These are phyloP conservation scores for Ophiostoma sp. DNA, from an alignment of 2,329 filamentous ascomycete species.

Conservation along the genomic window DNA sequence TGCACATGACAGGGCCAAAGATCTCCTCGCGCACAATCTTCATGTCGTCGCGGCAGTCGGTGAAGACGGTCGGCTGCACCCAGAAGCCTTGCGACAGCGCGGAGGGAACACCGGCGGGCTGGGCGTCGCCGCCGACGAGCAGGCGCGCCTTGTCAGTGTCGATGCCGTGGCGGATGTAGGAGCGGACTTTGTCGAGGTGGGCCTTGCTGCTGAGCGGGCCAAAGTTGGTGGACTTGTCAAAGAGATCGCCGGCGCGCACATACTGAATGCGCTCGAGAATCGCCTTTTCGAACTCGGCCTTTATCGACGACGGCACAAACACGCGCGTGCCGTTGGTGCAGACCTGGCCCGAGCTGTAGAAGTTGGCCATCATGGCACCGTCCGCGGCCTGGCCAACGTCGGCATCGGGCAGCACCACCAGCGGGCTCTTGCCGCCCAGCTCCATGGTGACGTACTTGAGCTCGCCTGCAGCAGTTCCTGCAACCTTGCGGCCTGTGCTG, in stretches of 20 bases:
- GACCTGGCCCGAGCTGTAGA: constrained; percentile 85
- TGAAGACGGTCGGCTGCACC: constrained; percentile 79
- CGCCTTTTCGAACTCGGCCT: constrained; percentile 38
- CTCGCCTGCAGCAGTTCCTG: constrained; percentile 55
- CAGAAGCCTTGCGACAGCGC: constrained; percentile 64
- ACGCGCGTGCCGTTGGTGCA: constrained; percentile 90
- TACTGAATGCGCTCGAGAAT: constrained; percentile 65
- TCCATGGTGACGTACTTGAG: constrained; percentile 66
- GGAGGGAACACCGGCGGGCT: constrained; percentile 44
- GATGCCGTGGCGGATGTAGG: constrained; percentile 70
- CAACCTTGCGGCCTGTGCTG: constrained; percentile 59
- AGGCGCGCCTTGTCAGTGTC: constrained; percentile 67
- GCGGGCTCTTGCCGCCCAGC: constrained; percentile 60
- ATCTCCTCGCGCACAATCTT: constrained; percentile 76
- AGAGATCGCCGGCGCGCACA: constrained; percentile 66
- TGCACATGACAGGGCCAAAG: constrained; percentile 80
- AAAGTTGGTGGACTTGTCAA: constrained; percentile 70
- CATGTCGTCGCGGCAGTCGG: constrained; percentile 79
- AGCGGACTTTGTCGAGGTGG: constrained; percentile 72
- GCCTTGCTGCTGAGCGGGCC: constrained; percentile 71
- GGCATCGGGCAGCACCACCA: constrained; percentile 71
- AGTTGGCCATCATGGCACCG: constrained; percentile 89
- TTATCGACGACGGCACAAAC: constrained; percentile 65
- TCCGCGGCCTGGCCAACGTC: constrained; percentile 76
- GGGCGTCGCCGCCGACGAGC: constrained; percentile 59